Conservation (phyloP, 345 rosid species). For the Eucalyptus curtisii region DNA sequence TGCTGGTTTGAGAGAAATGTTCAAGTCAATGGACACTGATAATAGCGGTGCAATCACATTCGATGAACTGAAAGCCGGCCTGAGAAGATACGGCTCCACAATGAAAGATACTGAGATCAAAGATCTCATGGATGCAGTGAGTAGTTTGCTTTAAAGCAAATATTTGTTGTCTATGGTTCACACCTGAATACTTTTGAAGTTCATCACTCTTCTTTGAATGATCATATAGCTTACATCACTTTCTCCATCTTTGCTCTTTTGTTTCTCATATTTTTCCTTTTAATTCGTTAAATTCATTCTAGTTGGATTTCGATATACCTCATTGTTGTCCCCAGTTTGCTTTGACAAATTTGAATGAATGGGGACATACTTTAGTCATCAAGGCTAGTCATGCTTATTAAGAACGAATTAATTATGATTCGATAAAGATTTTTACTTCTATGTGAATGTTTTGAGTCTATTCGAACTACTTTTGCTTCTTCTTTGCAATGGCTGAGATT, state of each 20-base stretch:
- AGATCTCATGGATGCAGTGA: slow-evolving; percentile 97
- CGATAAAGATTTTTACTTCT: neutral
- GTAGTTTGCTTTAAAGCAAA: slow-evolving; percentile 6
- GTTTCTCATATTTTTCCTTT: neutral
- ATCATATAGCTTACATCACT: neutral
- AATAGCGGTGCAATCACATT: slow-evolving; percentile 96
- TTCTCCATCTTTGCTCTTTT: neutral
- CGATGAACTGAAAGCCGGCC: slow-evolving; percentile 95
- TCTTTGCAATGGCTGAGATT: neutral
- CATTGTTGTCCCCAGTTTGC: neutral
- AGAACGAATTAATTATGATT: neutral
- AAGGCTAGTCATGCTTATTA: neutral
- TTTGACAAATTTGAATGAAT: neutral
- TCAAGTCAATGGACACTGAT: slow-evolving; percentile 89
- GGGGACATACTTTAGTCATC: neutral
- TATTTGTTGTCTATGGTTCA: neutral
- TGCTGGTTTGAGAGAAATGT: slow-evolving; percentile 95
- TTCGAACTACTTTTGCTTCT: neutral
- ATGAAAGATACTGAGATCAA: slow-evolving; percentile 93
- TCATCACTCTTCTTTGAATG: neutral
- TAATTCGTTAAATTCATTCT: neutral
- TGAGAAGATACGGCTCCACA: slow-evolving; percentile 93
- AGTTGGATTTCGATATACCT: neutral
- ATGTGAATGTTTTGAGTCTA: neutral
- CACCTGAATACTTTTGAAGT: neutral